These are phyloP conservation scores for Amphibolis antarctica DNA, from an alignment of 106 monocot genomes.

Conservation along the genomic window DNA sequence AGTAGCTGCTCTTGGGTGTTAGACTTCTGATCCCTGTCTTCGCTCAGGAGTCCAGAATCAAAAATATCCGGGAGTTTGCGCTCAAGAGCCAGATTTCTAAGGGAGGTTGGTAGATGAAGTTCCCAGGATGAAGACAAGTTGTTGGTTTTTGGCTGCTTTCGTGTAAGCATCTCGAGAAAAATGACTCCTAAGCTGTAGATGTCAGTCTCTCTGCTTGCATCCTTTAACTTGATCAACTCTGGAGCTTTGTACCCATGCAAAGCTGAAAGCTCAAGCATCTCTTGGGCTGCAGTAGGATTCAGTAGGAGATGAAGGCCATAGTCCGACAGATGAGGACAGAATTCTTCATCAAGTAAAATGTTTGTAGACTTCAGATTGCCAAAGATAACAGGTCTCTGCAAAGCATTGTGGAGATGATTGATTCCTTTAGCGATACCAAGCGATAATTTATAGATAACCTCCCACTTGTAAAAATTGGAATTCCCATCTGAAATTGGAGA, in stretches of 20 bases:
- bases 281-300: constrained; percentile 47
- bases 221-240: constrained; percentile 79
- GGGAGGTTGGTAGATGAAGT: constrained; percentile 31
- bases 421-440: constrained; percentile 65
- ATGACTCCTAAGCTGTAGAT: constrained; percentile 85
- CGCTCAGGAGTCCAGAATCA: constrained; percentile 29
- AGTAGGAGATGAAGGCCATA: constrained; percentile 75
- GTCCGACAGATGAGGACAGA: constrained; percentile 63
- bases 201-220: constrained; percentile 51
- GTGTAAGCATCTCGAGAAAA: constrained; percentile 69
- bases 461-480: constrained; percentile 60
- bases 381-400: constrained; percentile 53
- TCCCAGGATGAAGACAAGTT: constrained; percentile 29
- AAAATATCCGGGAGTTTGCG: constrained; percentile 47
- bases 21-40: constrained; percentile 11
- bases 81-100: constrained; percentile 57
- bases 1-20: constrained; percentile 34
- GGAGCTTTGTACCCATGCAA: constrained; percentile 82
- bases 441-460: constrained; percentile 49
- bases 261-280: constrained; percentile 61
- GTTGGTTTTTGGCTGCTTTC: constrained; percentile 35
- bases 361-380: constrained; percentile 90
- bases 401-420: constrained; percentile 75
- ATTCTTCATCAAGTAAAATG: constrained; percentile 48
- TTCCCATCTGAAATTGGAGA: constrained; percentile 34